Conservation (phyloP, 148 eudicot species). For the Heliamphora exappendiculata region DNA sequence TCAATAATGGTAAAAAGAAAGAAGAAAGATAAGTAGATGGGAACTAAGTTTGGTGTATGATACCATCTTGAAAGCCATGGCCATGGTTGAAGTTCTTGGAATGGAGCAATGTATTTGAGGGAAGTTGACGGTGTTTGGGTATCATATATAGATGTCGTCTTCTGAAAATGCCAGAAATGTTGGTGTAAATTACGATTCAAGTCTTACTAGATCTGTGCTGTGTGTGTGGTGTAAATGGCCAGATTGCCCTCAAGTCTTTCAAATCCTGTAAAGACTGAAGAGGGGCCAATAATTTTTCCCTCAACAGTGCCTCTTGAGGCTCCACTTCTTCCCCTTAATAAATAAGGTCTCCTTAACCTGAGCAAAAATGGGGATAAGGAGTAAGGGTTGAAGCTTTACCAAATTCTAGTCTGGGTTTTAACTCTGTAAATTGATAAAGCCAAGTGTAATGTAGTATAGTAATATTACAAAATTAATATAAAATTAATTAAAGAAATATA, state of each 20-base stretch:
- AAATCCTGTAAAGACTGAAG: neutral
- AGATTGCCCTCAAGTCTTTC: neutral
- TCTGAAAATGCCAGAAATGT: slow-evolving; percentile 21
- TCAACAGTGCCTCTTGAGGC: too few relatives aligned
- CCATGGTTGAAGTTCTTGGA: too few relatives aligned
- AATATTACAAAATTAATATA: too few relatives aligned
- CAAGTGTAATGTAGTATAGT: too few relatives aligned
- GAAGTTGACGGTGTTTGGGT: neutral
- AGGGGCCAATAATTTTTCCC: slow-evolving; percentile 2
- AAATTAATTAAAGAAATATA: too few relatives aligned
- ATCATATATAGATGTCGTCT: slow-evolving; percentile 24
- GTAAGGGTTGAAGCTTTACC: neutral
- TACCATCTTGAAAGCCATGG: slow-evolving; percentile 99
- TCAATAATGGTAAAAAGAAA: neutral
- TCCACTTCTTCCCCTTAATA: too few relatives aligned
- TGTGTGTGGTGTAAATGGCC: slow-evolving; percentile 5
- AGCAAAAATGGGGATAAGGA: neutral
- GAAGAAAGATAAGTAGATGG: neutral
- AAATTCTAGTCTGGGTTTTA: neutral
- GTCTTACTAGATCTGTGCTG: neutral
- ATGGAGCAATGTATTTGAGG: neutral
- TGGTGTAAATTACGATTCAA: slow-evolving; percentile 18
- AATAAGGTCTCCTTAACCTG: too few relatives aligned
- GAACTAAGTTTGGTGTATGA: neutral
- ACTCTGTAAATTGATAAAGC: too few relatives aligned